Conservation (phyloP, 2,329 filamentous ascomycete genomes). For the Colletotrichum filicis region DNA sequence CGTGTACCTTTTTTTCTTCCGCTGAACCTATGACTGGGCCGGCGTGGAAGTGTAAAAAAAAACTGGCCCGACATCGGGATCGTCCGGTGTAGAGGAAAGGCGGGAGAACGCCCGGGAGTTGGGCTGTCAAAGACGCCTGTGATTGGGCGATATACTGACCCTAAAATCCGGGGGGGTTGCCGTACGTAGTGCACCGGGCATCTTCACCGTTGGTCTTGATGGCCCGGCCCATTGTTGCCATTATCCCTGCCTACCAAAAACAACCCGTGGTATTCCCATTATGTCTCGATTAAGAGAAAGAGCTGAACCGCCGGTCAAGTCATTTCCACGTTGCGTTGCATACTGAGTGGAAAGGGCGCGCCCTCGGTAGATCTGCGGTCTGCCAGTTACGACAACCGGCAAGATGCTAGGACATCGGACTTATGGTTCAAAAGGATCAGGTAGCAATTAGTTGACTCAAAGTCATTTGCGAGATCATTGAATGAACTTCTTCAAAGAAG, state of each 20-base stretch:
- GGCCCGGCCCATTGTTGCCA: neutral
- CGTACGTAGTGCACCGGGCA: neutral
- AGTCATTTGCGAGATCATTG: neutral
- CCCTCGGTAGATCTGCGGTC: neutral
- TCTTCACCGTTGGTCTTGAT: neutral
- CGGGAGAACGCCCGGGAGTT: conserved; percentile 23
- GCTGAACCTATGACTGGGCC: conserved; percentile 16
- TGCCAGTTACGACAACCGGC: neutral
- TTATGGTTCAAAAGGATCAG: neutral
- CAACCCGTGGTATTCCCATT: neutral
- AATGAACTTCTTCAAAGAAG: neutral
- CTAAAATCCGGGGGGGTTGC: conserved; percentile 24
- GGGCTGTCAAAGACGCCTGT: neutral
- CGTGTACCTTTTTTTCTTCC: neutral
- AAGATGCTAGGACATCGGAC: neutral
- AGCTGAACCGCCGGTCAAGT: neutral
- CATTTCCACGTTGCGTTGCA: neutral
- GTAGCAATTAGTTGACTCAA: neutral
- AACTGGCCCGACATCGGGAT: conserved; percentile 34
- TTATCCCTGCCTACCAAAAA: neutral
- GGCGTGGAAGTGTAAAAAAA: conserved; percentile 13
- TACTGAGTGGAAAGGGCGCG: conserved; percentile 5
- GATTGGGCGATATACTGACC: neutral
- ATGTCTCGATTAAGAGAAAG: neutral
- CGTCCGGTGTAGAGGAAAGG: conserved; percentile 20